Conservation (phyloP, 768 basidiomycete genomes). For the Xerocomus brunneocitrinus region DNA sequence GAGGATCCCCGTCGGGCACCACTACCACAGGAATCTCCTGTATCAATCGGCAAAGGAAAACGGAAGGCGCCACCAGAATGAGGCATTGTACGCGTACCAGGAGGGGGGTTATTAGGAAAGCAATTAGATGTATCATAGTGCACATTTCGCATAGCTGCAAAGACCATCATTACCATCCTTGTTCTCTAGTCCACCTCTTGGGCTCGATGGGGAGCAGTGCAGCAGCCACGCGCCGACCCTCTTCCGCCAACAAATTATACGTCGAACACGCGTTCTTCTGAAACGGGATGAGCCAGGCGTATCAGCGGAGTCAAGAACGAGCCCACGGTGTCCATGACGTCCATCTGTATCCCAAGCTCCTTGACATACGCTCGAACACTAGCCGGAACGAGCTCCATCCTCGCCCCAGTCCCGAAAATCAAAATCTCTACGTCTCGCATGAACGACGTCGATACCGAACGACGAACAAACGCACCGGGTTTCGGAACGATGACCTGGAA, state of each 20-base stretch:
- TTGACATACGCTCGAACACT: constrained; percentile 62
- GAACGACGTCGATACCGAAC: background rate
- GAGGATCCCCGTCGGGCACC: constrained; percentile 34
- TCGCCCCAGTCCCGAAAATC: constrained; percentile 80
- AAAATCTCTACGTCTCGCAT: constrained; percentile 66
- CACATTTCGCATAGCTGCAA: constrained; percentile 7
- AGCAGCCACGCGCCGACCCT: constrained; percentile 88
- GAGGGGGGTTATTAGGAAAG: constrained; percentile 4
- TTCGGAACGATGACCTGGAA: constrained; percentile 80
- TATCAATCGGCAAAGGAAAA: constrained; percentile 49
- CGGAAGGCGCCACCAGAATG: constrained; percentile 47
- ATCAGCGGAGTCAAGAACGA: background rate
- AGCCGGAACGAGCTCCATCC: constrained; percentile 65
- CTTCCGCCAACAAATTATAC: constrained; percentile 89
- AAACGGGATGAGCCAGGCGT: background rate
- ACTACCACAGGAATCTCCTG: constrained; percentile 26
- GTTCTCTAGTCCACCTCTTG: constrained; percentile 44
- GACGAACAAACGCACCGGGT: constrained; percentile 57
- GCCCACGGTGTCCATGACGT: constrained; percentile 78
- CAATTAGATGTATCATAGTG: constrained; percentile 9
- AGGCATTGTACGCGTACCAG: background rate
- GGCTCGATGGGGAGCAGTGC: constrained; percentile 72
- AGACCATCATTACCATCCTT: constrained; percentile 1
- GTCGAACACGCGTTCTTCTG: constrained; percentile 93
- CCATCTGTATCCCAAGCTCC: constrained; percentile 77